A percentile compares a stretch with the other conserved stretches of the same genome.
phyloP scores from a whole-genome alignment of 768 basidiomycete genomes.

The Mycena olivaceomarginata region DNA sequence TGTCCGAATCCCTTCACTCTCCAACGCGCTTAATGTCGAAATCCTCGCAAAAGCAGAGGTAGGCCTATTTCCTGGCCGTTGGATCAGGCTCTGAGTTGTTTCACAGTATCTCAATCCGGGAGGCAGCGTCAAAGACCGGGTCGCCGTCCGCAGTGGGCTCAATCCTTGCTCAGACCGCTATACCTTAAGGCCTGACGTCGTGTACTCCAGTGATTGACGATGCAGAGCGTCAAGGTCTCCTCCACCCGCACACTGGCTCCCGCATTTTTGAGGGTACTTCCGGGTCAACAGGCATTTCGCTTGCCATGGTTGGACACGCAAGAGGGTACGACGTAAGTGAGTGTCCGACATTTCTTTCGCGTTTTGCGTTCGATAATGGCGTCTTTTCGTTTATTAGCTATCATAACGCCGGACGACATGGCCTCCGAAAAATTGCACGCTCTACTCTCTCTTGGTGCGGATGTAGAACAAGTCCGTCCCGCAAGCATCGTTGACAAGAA shows the following conservation, averaged over 20 bases:
- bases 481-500: conserved; percentile 98
- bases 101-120: conserved; percentile 96
- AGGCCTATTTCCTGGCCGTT: conserved; percentile 30
- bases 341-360: conserved; percentile 47
- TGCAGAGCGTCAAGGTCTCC: conserved; percentile 88
- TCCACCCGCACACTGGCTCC: conserved; percentile 91
- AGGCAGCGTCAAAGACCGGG: conserved; percentile 98
- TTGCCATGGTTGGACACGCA: conserved; percentile 94
- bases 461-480: conserved; percentile 93
- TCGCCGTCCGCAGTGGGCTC: conserved; percentile 89
- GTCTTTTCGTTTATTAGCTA: conserved; percentile 67
- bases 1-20: conserved; percentile 92
- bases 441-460: conserved; percentile 88
- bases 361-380: conserved; percentile 4
- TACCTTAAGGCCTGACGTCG: neutral
- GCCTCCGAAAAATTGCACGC: conserved; percentile 94
- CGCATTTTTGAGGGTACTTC: conserved; percentile 98
- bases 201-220: conserved; percentile 89
- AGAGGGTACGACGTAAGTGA: conserved; percentile 94
- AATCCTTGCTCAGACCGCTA: neutral
- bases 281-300: conserved; percentile 96
- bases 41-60: conserved; percentile 98
- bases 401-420: conserved; percentile 93
- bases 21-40: conserved; percentile 93
- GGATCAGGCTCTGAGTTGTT: conserved; percentile 1